A percentile compares a stretch with the other conserved stretches of the same genome.
These are phyloP conservation scores for Rhizoclosmatium globosum DNA, from an alignment of 192 early-diverging fungal species.

Conservation along the genomic window DNA sequence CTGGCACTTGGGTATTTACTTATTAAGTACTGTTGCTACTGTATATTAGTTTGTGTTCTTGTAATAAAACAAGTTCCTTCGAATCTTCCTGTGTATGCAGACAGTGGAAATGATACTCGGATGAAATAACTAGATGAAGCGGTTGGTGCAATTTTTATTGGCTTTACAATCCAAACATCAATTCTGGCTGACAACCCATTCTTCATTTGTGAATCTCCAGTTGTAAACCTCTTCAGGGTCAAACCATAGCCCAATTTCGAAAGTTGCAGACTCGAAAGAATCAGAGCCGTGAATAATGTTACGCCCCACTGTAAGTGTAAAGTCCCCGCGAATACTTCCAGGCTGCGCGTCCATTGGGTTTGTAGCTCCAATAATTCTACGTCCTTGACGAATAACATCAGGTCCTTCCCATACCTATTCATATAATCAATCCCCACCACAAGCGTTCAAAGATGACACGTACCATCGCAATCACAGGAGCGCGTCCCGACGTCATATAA, in stretches of 20 bases:
- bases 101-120: too few relatives aligned
- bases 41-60: too few relatives aligned
- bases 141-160: too few relatives aligned
- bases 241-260: slow-evolving; percentile 37
- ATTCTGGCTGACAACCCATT: slow-evolving; percentile 75
- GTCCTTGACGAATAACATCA: too few relatives aligned
- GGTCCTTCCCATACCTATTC: slow-evolving; percentile 26
- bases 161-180: too few relatives aligned
- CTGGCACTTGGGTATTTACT: too few relatives aligned
- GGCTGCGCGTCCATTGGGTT: slow-evolving; percentile 81
- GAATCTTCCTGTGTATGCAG: too few relatives aligned
- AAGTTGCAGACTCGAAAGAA: slow-evolving; percentile 65
- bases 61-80: too few relatives aligned
- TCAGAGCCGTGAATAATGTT: slow-evolving; percentile 92
- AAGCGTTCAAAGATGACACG: slow-evolving; percentile 48
- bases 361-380: slow-evolving; percentile 87
- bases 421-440: slow-evolving; percentile 79
- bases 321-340: too few relatives aligned
- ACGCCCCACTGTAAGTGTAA: slow-evolving; percentile 51
- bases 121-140: too few relatives aligned
- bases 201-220: slow-evolving; percentile 53
- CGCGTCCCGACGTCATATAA: slow-evolving; percentile 88
- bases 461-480: slow-evolving; percentile 65
- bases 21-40: too few relatives aligned
- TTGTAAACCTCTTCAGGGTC: slow-evolving; percentile 16